Evolutionary conservation across 2,329 filamentous ascomycete species (phyloP).

Genomic region (Colletotrichum karsti): DNA sequence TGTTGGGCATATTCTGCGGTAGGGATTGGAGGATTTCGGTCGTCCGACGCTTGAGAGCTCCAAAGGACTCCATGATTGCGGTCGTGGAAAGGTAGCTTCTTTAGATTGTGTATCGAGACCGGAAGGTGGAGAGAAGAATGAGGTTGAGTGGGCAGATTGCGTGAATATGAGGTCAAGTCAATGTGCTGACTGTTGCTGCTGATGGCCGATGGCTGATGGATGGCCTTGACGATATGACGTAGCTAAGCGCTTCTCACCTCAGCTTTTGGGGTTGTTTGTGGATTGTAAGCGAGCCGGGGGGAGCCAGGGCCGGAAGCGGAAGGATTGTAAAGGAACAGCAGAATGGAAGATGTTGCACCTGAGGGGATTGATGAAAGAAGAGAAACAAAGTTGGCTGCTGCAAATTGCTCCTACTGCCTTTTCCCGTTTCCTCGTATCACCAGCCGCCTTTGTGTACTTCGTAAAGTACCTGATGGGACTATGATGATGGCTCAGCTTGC

Average conservation of each 20-base stretch:
- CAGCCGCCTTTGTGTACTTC: conserved; percentile 2
- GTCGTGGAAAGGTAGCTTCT: background rate
- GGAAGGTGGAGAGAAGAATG: background rate
- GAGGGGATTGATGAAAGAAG: background rate
- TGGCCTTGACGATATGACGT: conserved; percentile 22
- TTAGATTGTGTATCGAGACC: background rate
- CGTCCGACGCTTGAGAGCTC: conserved; percentile 62
- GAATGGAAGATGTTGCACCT: background rate
- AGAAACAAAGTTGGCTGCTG: background rate
- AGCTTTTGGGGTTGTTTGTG: background rate
- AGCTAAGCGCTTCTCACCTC: conserved; percentile 19
- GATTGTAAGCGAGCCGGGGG: conserved; percentile 2
- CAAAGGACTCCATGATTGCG: conserved; percentile 59
- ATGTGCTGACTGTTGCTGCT: conserved; percentile 20
- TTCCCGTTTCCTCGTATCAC: background rate
- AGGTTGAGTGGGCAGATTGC: conserved; percentile 3
- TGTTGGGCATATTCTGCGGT: conserved; percentile 53
- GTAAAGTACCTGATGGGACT: background rate
- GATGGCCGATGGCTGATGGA: background rate
- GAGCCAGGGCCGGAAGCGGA: conserved; percentile 6
- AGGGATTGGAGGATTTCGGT: conserved; percentile 61
- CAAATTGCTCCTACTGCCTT: background rate
- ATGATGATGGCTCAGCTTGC: conserved; percentile 20
- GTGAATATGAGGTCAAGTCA: conserved; percentile 17
- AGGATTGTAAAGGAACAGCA: background rate